phyloP scores from a whole-genome alignment of 2,329 filamentous ascomycete species.

The Tolypocladium tundrense region DNA sequence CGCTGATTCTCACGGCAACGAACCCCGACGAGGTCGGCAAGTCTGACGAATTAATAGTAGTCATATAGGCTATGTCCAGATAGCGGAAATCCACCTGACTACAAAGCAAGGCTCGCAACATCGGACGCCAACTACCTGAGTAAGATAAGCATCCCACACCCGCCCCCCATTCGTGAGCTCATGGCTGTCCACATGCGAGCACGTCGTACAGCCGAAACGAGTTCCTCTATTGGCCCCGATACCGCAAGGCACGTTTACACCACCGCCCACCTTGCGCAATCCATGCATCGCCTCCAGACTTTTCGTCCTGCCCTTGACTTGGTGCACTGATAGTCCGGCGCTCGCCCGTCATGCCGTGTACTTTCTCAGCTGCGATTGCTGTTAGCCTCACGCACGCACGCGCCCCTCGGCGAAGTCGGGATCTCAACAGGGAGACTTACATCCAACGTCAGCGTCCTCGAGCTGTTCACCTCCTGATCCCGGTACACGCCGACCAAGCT shows the following conservation, averaged over 20 bases:
- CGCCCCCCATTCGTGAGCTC: neutral
- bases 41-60: too few species aligned
- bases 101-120: too few species aligned
- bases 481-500: conserved; percentile 91
- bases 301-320: neutral
- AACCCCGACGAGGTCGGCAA: too few species aligned
- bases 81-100: too few species aligned
- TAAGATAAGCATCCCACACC: neutral
- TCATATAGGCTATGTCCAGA: too few species aligned
- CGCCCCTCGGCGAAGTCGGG: neutral
- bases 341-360: neutral
- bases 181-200: neutral
- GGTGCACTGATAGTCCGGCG: neutral
- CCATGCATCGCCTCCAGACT: neutral
- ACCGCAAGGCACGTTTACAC: too few species aligned
- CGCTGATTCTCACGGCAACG: too few species aligned
- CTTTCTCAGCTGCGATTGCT: neutral
- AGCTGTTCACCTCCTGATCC: conserved; percentile 89
- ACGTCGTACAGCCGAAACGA: neutral
- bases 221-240: neutral
- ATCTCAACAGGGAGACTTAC: conserved; percentile 49
- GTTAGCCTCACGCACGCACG: neutral
- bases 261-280: neutral
- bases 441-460: conserved; percentile 84
- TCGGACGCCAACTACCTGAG: neutral